A percentile compares a stretch with the other conserved stretches of the same genome.
Evolutionary conservation across 345 rosid species (phyloP).

Genomic region (Dimocarpus longan): DNA sequence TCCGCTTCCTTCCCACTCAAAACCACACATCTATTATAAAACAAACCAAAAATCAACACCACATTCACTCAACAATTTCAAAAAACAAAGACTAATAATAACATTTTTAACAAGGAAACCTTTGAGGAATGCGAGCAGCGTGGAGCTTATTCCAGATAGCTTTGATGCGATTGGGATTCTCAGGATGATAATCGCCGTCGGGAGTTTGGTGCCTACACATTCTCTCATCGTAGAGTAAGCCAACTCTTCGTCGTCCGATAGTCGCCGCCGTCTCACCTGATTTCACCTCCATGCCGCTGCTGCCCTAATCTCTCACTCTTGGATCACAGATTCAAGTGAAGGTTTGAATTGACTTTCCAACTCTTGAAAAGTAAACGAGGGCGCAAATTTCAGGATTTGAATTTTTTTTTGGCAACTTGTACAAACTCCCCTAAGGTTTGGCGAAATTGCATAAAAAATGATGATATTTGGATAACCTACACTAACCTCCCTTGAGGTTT

Average conservation of each 20-base stretch:
- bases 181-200: slow-evolving; percentile 68
- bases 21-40: slow-evolving; percentile 66
- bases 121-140: slow-evolving; percentile 55
- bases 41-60: slow-evolving; percentile 10
- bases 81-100: neutral
- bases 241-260: slow-evolving; percentile 47
- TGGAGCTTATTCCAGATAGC: slow-evolving; percentile 79
- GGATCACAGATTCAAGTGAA: no score
- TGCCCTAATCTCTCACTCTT: no score
- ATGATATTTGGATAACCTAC: no score
- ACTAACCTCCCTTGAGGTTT: no score
- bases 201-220: slow-evolving; percentile 84
- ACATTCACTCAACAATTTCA: neutral
- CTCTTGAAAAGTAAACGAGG: no score
- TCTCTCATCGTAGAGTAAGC: slow-evolving; percentile 74
- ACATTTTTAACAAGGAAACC: slow-evolving; percentile 43
- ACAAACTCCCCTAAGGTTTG: no score
- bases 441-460: no score
- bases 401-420: neutral
- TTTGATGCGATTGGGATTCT: slow-evolving; percentile 74
- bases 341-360: no score
- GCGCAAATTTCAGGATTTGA: neutral
- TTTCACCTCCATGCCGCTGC: slow-evolving; percentile 17
- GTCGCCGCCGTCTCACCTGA: slow-evolving; percentile 6
- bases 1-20: slow-evolving; percentile 65